Evolutionary conservation across 176 grass and related monocot genomes (phyloP).

Genomic region (Hordeum vulgare): MorexV3_pseudomolecules_assembly NC_058518.1:83811033-83811532

Average conservation of each 20-base stretch:
- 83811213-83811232: conserved; percentile 17
- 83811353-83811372: conserved; percentile 46
- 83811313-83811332: conserved; percentile 43
- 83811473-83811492: conserved; percentile 26
- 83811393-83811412: conserved; percentile 33
- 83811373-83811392: conserved; percentile 55
- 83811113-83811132: neutral
- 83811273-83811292: conserved; percentile 40
- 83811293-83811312: conserved; percentile 38
- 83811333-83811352: conserved; percentile 56
- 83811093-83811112: neutral
- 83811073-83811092: neutral
- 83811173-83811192: neutral
- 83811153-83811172: neutral
- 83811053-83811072: neutral
- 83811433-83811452: neutral
- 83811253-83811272: conserved; percentile 22
- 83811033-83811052: neutral
- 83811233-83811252: conserved; percentile 28
- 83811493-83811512: conserved; percentile 22
- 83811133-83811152: neutral
- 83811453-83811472: conserved; percentile 25
- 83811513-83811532: conserved; percentile 17
- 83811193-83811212: conserved; percentile 17
- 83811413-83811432: conserved; percentile 22